A percentile compares a stretch with the other conserved stretches of the same genome.
These are phyloP conservation scores for Tritrichomonas foetus DNA, from an alignment of 208 protist species.

Conservation along the genomic window DNA sequence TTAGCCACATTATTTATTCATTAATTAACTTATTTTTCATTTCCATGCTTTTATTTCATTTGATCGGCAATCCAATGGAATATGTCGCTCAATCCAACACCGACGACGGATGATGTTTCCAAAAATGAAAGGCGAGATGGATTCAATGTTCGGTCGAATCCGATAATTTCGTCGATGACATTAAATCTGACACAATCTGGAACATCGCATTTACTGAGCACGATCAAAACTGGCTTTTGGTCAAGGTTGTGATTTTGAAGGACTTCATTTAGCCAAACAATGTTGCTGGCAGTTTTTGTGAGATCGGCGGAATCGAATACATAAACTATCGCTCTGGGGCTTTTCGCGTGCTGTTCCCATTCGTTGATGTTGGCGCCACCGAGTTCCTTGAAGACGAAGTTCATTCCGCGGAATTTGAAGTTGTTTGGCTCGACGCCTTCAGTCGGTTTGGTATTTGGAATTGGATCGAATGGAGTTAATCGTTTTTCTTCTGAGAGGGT, in stretches of 20 bases:
- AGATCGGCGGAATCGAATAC: constrained; percentile 30
- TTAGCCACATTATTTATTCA: too few species aligned
- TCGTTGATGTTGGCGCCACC: background rate
- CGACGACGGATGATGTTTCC: constrained; percentile 11
- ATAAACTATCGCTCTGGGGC: constrained; percentile 2
- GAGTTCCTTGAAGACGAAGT: background rate
- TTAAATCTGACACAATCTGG: constrained; percentile 23
- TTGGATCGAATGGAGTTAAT: background rate
- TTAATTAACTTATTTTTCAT: too few species aligned
- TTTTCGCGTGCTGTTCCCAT: background rate
- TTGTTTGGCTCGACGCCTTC: background rate
- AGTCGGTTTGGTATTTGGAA: constrained; percentile 12
- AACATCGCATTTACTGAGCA: constrained; percentile 16
- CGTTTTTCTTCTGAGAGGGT: background rate
- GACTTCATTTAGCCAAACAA: constrained; percentile 2
- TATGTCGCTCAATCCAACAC: constrained; percentile 16
- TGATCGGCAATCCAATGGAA: constrained; percentile 15
- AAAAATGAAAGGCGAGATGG: background rate
- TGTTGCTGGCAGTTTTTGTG: constrained; percentile 3
- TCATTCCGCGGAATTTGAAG: background rate
- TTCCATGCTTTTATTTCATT: background rate
- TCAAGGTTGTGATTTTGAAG: background rate
- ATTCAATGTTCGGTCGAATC: background rate
- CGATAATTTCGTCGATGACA: constrained; percentile 22
- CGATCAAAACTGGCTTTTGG: background rate